Evolutionary conservation across 2,329 filamentous ascomycete genomes (phyloP), one percentile per base, ranked within the genome.

Genomic region (Neofusicoccum cordaticola): DNA sequence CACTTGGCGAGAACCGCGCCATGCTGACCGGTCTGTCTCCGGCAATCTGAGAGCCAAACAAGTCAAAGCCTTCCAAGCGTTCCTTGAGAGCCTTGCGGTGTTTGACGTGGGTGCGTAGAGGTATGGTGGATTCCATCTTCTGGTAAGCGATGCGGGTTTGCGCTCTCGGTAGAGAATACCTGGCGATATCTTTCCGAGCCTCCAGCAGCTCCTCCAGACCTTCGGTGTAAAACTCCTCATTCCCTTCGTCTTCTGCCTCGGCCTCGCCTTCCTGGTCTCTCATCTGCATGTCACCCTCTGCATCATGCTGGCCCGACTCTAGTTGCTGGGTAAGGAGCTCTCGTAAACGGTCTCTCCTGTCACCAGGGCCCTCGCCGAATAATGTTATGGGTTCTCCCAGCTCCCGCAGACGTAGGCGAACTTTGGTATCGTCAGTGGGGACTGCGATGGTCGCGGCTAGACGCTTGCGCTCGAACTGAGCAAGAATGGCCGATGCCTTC

Each of bases 311-410:
- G 1, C 79, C 81, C 68, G 86, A 85, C 74, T 93, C 90, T 1
- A 87, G 85, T 68, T 92, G 86, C 60, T 89, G 87, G 2, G 89
- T 88, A 68, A 99, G 81, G 34, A 97, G 81, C 71, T 92, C 90
- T 68, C 95, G 88, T 71, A 99, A 78, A 68, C 95, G 87, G 73
- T 97, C 93, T 80, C 96, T 86, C 66, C 95, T 84, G 71, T 98
- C 94, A 31, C 86, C 88, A 1, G 89, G 89, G 0, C 91, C 92
- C 80, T 99, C 95, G 65, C 93, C 95, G 69, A 99, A 99, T 0
- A 98, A 83, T 0, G 94, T 99, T 63, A 98, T 88, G 11, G 95
- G 95, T 74, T 99, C 91, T n/a, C 91, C 92, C 68, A 97, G 84
- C 72, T 95, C 90, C 69, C 95, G 88, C 66, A 98, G 84, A 69